Percentiles rank a stretch among this genome's conserved stretches.
These are phyloP conservation scores for Camellia japonica DNA, from an alignment of 148 eudicot genomes.

Conservation along the genomic window DNA sequence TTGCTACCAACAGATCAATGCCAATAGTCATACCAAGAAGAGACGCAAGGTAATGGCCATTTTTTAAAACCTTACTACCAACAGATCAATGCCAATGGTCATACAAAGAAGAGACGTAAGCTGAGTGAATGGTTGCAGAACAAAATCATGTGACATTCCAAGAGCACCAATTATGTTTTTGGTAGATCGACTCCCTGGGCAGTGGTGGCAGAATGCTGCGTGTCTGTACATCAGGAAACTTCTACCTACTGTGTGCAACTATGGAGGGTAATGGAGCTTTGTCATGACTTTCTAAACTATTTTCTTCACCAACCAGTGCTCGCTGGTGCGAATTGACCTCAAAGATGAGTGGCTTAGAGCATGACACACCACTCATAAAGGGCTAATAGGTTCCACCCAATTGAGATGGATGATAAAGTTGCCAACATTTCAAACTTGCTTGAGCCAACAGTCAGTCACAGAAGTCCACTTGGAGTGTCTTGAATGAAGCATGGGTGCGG, in stretches of 20 bases:
- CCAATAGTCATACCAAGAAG: too few species aligned
- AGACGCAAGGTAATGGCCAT: too few species aligned
- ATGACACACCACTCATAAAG: slow-evolving; percentile 24
- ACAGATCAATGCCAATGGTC: too few species aligned
- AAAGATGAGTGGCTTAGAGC: slow-evolving; percentile 20
- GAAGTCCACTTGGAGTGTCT: neutral
- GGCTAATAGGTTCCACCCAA: neutral
- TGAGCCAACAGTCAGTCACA: neutral
- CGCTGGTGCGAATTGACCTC: neutral
- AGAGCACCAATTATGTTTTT: too few species aligned
- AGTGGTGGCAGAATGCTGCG: too few species aligned
- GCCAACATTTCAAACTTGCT: slow-evolving; percentile 5
- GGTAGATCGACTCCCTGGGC: too few species aligned
- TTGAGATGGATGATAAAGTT: neutral
- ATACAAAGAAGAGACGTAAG: too few species aligned
- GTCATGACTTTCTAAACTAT: neutral
- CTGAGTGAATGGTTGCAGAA: too few species aligned
- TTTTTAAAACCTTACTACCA: too few species aligned
- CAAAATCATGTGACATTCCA: too few species aligned
- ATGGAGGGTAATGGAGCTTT: neutral
- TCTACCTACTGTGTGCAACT: neutral
- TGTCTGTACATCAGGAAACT: neutral
- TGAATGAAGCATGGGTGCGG: too few species aligned
- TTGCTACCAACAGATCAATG: too few species aligned
- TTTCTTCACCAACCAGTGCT: neutral